Evolutionary conservation across 2,329 filamentous ascomycete genomes (phyloP), one percentile per base, ranked within the genome.

Genomic region (Alternaria panax): DNA sequence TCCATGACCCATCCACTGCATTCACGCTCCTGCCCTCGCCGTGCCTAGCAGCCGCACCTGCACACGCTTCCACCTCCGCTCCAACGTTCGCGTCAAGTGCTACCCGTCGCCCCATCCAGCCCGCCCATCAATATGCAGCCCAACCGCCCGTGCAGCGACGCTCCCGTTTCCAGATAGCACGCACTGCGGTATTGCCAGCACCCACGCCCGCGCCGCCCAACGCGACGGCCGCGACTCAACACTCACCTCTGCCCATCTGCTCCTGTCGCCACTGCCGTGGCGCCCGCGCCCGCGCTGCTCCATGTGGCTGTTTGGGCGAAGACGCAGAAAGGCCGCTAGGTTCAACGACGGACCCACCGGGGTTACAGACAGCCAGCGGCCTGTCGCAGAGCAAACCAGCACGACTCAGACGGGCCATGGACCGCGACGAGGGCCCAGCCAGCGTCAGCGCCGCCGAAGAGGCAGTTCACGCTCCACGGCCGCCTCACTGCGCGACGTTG

Each of bases 231-330:
- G 59, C 57, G 57, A 59, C 59, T 43, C 59, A 57, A 43, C 47
- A 48, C 55, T 16, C 28, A 12, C 32, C 11, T 24, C 14, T 51
- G 30, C 34, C 25, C 9, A 34, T 48, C 36, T 34, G 18, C 16
- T 48, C 11, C 55, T 58, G 40, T 51, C 51, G 51, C 51, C 60
- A 27, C 45, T 51, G 58, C 58, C 51, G 53, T 50, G 40, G 52
- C 54, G 38, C 28, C 45, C 45, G 40, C 60, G 24, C 30, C 30
- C 40, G 28, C 60, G 34, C 36, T 40, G 50, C 40, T 58, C 65
- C 60, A 94, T 94, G 91, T 96, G 92, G 92, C 91, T 89, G 62
- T 96, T 96, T 79, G 85, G 89, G 79, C 88, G 90, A 73, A 89
- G 85, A 80, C 89, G 86, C 80, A 89, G 88, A 79, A 88, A 88